A percentile compares a stretch with the other conserved stretches of the same genome.
These are phyloP conservation scores for Kluyveromyces nonfermentans DNA, from an alignment of 805 yeast genomes.

Conservation along the genomic window DNA sequence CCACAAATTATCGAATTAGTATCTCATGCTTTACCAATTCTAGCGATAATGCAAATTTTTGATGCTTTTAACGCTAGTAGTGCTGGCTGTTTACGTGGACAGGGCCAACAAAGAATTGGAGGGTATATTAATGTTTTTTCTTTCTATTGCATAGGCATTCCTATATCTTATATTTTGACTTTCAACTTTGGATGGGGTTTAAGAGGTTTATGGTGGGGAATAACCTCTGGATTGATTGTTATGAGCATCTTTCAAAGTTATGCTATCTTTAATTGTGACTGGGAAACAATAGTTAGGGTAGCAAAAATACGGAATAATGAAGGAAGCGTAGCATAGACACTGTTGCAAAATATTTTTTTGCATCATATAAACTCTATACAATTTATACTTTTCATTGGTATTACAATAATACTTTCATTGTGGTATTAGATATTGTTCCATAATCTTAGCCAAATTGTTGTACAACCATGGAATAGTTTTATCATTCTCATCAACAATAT, in stretches of 20 bases:
- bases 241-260: slow-evolving; percentile 29
- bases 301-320: slow-evolving; percentile 25
- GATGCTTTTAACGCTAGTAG: slow-evolving; percentile 64
- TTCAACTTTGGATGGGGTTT: slow-evolving; percentile 42
- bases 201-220: slow-evolving; percentile 58
- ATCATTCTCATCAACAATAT: slow-evolving; percentile 23
- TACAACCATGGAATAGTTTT: slow-evolving; percentile 32
- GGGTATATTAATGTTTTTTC: slow-evolving; percentile 30
- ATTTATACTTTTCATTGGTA: background rate
- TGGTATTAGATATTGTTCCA: slow-evolving; percentile 13
- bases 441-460: slow-evolving; percentile 26
- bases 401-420: background rate
- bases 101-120: slow-evolving; percentile 43
- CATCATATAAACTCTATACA: background rate
- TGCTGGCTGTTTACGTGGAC: slow-evolving; percentile 72
- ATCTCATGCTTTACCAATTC: slow-evolving; percentile 45
- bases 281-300: slow-evolving; percentile 21
- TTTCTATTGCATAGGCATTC: slow-evolving; percentile 47
- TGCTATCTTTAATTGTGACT: slow-evolving; percentile 28
- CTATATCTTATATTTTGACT: slow-evolving; percentile 45
- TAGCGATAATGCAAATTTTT: slow-evolving; percentile 59
- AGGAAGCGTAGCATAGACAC: slow-evolving; percentile 4
- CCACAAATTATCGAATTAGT: slow-evolving; percentile 45
- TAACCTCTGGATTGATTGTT: slow-evolving; percentile 24
- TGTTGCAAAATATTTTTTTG: background rate